A percentile compares a stretch with the other conserved stretches of the same genome.
phyloP scores from a whole-genome alignment of 2,329 filamentous ascomycete species.

The Pseudopithomyces maydicus region DNA sequence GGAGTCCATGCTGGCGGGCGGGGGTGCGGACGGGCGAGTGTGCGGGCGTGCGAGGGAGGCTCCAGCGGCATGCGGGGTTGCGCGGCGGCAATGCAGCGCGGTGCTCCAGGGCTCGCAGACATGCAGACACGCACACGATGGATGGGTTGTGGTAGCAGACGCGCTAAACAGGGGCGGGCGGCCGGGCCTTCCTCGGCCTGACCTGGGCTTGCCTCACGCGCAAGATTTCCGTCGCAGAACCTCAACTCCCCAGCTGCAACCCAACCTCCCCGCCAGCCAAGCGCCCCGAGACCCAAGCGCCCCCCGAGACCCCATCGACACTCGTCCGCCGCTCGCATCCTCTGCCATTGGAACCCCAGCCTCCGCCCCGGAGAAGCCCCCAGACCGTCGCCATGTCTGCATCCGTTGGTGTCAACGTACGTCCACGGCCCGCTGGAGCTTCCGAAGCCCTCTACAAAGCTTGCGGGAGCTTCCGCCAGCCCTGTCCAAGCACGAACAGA shows the following conservation, averaged over 20 bases:
- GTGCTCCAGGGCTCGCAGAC: neutral
- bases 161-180: constrained; percentile 32
- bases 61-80: neutral
- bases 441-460: neutral
- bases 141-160: too few relatives aligned
- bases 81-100: neutral
- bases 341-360: constrained; percentile 39
- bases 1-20: constrained; percentile 34
- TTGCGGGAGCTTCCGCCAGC: constrained; percentile 3
- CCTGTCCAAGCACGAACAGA: constrained; percentile 5
- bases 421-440: constrained; percentile 27
- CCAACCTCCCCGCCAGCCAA: constrained; percentile 15
- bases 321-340: constrained; percentile 22
- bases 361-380: constrained; percentile 24
- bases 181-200: constrained; percentile 19
- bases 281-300: constrained; percentile 16
- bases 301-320: constrained; percentile 24
- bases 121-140: neutral
- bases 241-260: constrained; percentile 31
- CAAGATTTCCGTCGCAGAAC: constrained; percentile 33
- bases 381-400: constrained; percentile 46
- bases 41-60: neutral
- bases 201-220: constrained; percentile 10
- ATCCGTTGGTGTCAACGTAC: constrained; percentile 60
- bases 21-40: neutral